Evolutionary conservation across 768 basidiomycete genomes (phyloP).

Genomic region (Lentinula boryana): DNA sequence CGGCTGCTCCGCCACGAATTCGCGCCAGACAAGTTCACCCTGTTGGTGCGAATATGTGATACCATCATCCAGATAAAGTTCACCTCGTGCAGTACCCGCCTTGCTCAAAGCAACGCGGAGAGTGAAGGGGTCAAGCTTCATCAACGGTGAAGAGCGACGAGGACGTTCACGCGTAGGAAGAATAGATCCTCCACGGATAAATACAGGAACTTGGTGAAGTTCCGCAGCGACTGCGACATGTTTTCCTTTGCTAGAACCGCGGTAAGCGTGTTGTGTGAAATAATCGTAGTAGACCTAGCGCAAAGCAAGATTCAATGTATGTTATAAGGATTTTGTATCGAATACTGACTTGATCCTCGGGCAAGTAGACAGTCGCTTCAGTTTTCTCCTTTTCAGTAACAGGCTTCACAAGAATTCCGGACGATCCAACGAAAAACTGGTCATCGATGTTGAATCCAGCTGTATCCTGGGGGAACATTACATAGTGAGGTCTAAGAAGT

Average conservation of each 20-base stretch:
- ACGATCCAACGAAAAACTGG: slow-evolving; percentile 87
- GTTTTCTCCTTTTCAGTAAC: slow-evolving; percentile 70
- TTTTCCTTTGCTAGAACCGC: slow-evolving; percentile 58
- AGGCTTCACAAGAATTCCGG: slow-evolving; percentile 89
- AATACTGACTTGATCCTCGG: slow-evolving; percentile 68
- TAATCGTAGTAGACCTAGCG: slow-evolving; percentile 91
- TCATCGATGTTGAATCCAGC: slow-evolving; percentile 87
- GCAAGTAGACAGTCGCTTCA: slow-evolving; percentile 72
- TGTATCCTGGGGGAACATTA: slow-evolving; percentile 86
- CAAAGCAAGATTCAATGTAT: neutral
- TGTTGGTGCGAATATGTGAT: slow-evolving; percentile 68
- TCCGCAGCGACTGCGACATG: slow-evolving; percentile 73
- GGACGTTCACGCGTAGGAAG: slow-evolving; percentile 83
- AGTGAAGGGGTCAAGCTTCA: slow-evolving; percentile 92
- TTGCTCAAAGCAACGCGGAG: slow-evolving; percentile 76
- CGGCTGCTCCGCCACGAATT: slow-evolving; percentile 53
- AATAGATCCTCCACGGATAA: slow-evolving; percentile 89
- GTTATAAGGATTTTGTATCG: neutral
- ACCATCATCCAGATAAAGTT: slow-evolving; percentile 95
- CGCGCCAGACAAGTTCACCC: slow-evolving; percentile 83
- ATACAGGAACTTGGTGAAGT: slow-evolving; percentile 74
- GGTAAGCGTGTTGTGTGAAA: slow-evolving; percentile 65
- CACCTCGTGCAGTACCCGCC: slow-evolving; percentile 57
- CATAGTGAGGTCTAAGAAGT: slow-evolving; percentile 79
- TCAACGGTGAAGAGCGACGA: slow-evolving; percentile 76